A percentile compares a stretch with the other conserved stretches of the same genome.
phyloP scores from a whole-genome alignment of 805 yeast genomes.

The Saccharomycopsis malanga region DNA sequence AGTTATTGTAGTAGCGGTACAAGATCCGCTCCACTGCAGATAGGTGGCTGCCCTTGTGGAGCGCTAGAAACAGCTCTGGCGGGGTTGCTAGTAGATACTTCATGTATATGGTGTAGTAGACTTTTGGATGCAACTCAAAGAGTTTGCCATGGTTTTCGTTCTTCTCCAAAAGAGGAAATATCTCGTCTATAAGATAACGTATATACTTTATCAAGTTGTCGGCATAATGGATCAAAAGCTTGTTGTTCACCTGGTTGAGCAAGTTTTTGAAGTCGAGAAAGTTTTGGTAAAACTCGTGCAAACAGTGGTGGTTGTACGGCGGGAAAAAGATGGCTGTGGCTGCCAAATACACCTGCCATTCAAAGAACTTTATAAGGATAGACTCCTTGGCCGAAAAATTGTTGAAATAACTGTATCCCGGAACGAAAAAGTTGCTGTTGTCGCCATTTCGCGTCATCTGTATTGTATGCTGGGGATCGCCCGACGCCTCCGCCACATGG shows the following conservation, averaged over 20 bases:
- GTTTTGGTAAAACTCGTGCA: slow-evolving; percentile 12
- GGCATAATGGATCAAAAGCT: neutral
- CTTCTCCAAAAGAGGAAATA: slow-evolving; percentile 5
- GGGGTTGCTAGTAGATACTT: slow-evolving; percentile 6
- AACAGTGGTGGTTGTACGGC: slow-evolving; percentile 10
- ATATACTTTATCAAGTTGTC: slow-evolving; percentile 9
- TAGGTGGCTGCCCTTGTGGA: neutral
- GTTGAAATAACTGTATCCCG: slow-evolving; percentile 10
- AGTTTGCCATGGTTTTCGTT: neutral
- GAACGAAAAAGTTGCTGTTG: neutral
- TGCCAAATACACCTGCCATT: slow-evolving; percentile 18
- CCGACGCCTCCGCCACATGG: neutral
- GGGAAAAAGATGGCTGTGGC: slow-evolving; percentile 11
- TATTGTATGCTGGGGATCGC: neutral
- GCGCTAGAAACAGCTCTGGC: slow-evolving; percentile 9
- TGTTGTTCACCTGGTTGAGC: neutral
- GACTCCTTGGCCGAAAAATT: slow-evolving; percentile 8
- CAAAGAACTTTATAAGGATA: slow-evolving; percentile 18
- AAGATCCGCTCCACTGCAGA: slow-evolving; percentile 9
- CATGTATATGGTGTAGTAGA: slow-evolving; percentile 5
- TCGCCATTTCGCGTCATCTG: neutral
- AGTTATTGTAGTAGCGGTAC: slow-evolving; percentile 10
- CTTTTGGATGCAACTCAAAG: slow-evolving; percentile 6
- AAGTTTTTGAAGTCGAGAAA: slow-evolving; percentile 2
- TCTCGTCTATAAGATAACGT: slow-evolving; percentile 7